These are phyloP conservation scores for Orobanche coerulescens DNA, from an alignment of 257 asterid genomes.

Conservation along the genomic window DNA sequence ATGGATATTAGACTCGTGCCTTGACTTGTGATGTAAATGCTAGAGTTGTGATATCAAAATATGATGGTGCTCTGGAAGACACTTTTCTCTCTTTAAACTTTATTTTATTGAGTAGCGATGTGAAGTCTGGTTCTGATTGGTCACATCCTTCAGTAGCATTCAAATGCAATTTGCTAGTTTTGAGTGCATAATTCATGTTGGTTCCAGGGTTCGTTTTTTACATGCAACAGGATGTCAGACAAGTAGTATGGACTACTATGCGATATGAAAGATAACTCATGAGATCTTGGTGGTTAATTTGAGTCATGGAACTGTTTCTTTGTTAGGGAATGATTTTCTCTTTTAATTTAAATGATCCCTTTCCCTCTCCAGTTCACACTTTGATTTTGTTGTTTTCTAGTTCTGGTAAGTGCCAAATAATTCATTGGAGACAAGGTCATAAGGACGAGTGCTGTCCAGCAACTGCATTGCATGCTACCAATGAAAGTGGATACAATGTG, in stretches of 20 bases:
- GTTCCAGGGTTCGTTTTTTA: background rate
- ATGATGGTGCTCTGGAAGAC: background rate
- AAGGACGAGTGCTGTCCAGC: slow-evolving; percentile 63
- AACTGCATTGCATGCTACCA: slow-evolving; percentile 24
- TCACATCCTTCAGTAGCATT: background rate
- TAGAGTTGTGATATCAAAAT: background rate
- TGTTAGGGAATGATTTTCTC: background rate
- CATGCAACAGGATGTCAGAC: background rate
- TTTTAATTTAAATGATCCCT: slow-evolving; percentile 7
- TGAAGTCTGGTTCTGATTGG: background rate
- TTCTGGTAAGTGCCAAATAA: slow-evolving; percentile 94
- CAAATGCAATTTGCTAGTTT: slow-evolving; percentile 9
- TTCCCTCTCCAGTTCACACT: background rate
- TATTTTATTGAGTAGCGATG: background rate
- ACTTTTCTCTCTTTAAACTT: background rate
- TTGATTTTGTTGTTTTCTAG: slow-evolving; percentile 33
- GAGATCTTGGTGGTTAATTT: slow-evolving; percentile 11
- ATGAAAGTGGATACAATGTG: slow-evolving; percentile 21
- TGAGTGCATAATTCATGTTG: slow-evolving; percentile 1
- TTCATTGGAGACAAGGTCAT: slow-evolving; percentile 97
- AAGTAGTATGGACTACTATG: background rate
- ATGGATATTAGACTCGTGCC: background rate
- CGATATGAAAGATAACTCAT: slow-evolving; percentile 12
- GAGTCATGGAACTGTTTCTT: background rate
- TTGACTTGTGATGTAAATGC: background rate